A percentile compares a stretch with the other conserved stretches of the same genome.
phyloP scores from a whole-genome alignment of 805 yeast genomes.

The Lipomyces chichibuensis region DNA sequence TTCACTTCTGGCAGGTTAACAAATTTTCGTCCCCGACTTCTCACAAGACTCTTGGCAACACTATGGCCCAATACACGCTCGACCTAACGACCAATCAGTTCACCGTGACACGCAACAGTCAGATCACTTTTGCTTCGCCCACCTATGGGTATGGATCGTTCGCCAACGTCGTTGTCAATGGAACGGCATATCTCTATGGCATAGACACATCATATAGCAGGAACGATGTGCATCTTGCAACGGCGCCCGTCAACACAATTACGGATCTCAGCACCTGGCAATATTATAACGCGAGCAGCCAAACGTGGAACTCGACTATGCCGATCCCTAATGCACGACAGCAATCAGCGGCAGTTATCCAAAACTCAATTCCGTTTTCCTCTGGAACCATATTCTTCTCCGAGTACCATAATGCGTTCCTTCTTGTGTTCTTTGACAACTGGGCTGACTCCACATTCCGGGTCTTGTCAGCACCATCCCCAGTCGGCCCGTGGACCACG shows the following conservation, averaged over 20 bases:
- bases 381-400: constrained; percentile 20
- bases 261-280: constrained; percentile 12
- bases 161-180: constrained; percentile 23
- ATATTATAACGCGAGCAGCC: constrained; percentile 15
- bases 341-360: constrained; percentile 18
- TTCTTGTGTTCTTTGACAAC: constrained; percentile 20
- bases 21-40: background rate
- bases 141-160: constrained; percentile 20
- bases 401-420: constrained; percentile 20
- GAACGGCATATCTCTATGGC: constrained; percentile 20
- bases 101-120: constrained; percentile 21
- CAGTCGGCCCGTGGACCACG: constrained; percentile 26
- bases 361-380: constrained; percentile 6
- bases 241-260: constrained; percentile 7
- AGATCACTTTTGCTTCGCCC: background rate
- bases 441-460: constrained; percentile 21
- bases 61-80: constrained; percentile 16
- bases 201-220: constrained; percentile 12
- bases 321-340: constrained; percentile 14
- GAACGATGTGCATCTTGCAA: constrained; percentile 20
- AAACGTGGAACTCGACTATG: constrained; percentile 9
- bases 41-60: constrained; percentile 2
- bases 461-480: constrained; percentile 19
- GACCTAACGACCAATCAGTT: constrained; percentile 8
- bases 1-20: constrained; percentile 22